Evolutionary conservation across 169 alveolate genomes (phyloP).

Genomic region (Cryptosporidium meleagridis): DNA sequence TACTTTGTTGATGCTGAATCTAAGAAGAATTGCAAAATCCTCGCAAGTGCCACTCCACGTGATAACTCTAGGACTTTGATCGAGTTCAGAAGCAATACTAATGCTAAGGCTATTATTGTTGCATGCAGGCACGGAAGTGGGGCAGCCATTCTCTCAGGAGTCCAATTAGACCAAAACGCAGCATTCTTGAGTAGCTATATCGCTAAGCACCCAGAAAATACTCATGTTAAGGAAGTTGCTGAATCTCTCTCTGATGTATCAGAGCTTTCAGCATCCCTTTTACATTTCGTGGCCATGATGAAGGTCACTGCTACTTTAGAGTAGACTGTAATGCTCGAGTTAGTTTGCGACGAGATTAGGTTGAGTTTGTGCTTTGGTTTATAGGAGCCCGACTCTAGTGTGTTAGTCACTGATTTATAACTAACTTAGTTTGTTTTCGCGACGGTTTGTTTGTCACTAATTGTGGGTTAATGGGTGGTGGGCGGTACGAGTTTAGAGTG

Average conservation of each 20-base stretch:
- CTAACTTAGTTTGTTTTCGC: not conserved
- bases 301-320: not conserved
- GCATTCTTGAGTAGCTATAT: not conserved
- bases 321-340: not conserved
- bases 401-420: not conserved
- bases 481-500: no score
- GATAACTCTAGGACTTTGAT: slow-evolving; percentile 3
- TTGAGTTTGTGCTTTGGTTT: not conserved
- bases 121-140: slow-evolving; percentile 56
- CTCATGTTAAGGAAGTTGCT: not conserved
- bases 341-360: not conserved
- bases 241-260: slow-evolving; percentile 13
- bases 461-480: no score
- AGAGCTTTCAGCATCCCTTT: not conserved
- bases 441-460: no score
- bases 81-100: slow-evolving; percentile 5
- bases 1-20: slow-evolving; percentile 34
- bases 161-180: slow-evolving; percentile 41
- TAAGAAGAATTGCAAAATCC: slow-evolving; percentile 10
- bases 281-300: not conserved
- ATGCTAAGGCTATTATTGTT: slow-evolving; percentile 27
- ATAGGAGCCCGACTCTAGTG: not conserved
- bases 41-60: slow-evolving; percentile 23
- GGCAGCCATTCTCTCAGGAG: slow-evolving; percentile 39
- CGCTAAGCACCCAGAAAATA: not conserved